Evolutionary conservation across 345 rosid genomes (phyloP).

Genomic region (Linum tenue): DNA sequence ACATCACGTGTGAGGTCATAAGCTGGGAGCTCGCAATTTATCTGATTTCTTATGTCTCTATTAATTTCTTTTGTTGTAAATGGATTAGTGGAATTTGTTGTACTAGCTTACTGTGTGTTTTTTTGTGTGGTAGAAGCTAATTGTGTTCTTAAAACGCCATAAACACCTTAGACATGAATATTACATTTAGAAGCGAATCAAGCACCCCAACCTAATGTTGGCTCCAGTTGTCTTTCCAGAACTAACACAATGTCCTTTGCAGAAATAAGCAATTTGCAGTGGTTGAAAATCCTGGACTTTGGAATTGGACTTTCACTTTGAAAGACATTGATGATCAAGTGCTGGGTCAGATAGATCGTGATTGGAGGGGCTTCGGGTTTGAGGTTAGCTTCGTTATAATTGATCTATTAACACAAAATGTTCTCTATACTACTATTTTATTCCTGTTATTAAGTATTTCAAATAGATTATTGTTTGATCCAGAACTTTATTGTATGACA

Average conservation of each 20-base stretch:
- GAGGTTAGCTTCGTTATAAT: constrained; percentile 43
- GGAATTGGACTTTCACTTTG: constrained; percentile 97
- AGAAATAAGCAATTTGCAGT: constrained; percentile 86
- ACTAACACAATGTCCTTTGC: constrained; percentile 14
- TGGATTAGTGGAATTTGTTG: too few species aligned
- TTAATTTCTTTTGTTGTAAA: background rate
- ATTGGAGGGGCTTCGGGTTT: constrained; percentile 97
- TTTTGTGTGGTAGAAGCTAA: too few species aligned
- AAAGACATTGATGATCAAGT: constrained; percentile 71
- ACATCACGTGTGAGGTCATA: too few species aligned
- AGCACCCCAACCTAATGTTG: background rate
- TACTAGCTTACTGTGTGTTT: too few species aligned
- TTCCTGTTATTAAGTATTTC: too few species aligned
- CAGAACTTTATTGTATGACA: too few species aligned
- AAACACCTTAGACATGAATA: background rate
- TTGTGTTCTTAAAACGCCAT: too few species aligned
- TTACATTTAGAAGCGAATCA: background rate
- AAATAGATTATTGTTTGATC: background rate
- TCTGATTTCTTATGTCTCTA: background rate
- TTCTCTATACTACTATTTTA: background rate
- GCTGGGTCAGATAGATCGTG: constrained; percentile 79
- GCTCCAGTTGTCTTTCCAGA: constrained; percentile 2
- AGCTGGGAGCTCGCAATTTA: background rate
- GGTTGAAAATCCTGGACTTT: constrained; percentile 89
- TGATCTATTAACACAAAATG: background rate